Percentiles rank a stretch among this genome's conserved stretches.
Evolutionary conservation across 495 filamentous ascomycete genomes (phyloP).

Genomic region (Choiromyces venosus): DNA sequence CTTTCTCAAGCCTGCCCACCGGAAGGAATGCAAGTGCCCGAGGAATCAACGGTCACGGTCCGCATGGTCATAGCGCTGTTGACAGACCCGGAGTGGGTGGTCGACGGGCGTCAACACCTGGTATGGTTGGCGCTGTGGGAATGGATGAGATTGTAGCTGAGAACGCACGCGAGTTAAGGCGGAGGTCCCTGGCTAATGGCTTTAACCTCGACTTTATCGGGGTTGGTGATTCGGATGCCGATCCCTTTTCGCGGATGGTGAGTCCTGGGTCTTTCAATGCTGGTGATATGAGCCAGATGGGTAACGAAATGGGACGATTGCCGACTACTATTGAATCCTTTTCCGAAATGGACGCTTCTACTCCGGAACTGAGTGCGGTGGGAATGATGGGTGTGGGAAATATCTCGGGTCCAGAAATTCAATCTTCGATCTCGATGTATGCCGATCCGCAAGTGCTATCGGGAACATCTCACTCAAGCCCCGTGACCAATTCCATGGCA

Average conservation of each 20-base stretch:
- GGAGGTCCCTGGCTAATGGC: slow-evolving; percentile 41
- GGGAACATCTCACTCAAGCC: slow-evolving; percentile 35
- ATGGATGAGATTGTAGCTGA: slow-evolving; percentile 41
- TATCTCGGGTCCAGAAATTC: slow-evolving; percentile 39
- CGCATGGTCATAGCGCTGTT: slow-evolving; percentile 8
- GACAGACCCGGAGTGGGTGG: slow-evolving; percentile 30
- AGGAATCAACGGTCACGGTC: slow-evolving; percentile 33
- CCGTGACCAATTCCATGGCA: slow-evolving; percentile 33
- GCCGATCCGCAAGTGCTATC: slow-evolving; percentile 34
- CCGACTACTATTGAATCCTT: slow-evolving; percentile 37
- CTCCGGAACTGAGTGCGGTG: slow-evolving; percentile 33
- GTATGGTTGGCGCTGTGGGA: slow-evolving; percentile 35
- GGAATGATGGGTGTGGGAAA: slow-evolving; percentile 37
- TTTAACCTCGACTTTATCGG: slow-evolving; percentile 37
- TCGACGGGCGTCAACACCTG: slow-evolving; percentile 32
- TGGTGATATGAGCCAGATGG: slow-evolving; percentile 32
- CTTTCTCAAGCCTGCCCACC: slow-evolving; percentile 5
- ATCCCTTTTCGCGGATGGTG: slow-evolving; percentile 36
- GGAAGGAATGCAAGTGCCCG: slow-evolving; percentile 39
- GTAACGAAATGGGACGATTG: slow-evolving; percentile 35
- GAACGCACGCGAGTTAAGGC: slow-evolving; percentile 34
- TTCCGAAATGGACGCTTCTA: slow-evolving; percentile 32
- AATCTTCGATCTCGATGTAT: slow-evolving; percentile 40
- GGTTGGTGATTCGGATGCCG: slow-evolving; percentile 29
- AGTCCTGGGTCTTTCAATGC: slow-evolving; percentile 31